A percentile compares a stretch with the other conserved stretches of the same genome.
Conservation (phyloP, 1,284 basidiomycete species). For the Phellopilus nigrolimitatus region DNA sequence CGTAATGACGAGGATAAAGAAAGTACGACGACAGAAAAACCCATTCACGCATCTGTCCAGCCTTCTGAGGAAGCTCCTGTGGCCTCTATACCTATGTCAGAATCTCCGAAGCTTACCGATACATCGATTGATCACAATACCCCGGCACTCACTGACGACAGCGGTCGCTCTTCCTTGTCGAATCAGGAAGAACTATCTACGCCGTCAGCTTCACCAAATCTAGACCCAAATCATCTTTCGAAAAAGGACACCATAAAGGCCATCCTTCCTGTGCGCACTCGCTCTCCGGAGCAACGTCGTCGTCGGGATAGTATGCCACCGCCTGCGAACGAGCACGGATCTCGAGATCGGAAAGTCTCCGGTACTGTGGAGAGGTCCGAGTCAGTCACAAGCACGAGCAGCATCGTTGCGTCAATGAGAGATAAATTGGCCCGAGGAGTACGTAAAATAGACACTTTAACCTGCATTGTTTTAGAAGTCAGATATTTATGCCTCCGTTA, state of each 20-base stretch:
- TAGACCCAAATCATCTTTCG: not conserved
- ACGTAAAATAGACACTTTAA: no score
- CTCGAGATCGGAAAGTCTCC: slow-evolving; percentile 22
- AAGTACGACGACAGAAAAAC: not conserved
- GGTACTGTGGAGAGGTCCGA: slow-evolving; percentile 41
- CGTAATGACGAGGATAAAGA: not conserved
- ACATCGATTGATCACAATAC: slow-evolving; percentile 1
- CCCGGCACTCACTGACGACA: slow-evolving; percentile 6
- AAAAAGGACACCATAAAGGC: not conserved
- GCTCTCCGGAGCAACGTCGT: not conserved
- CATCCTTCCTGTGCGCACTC: not conserved
- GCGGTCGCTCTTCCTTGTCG: not conserved
- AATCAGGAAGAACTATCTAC: slow-evolving; percentile 6
- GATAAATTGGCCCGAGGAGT: slow-evolving; percentile 57
- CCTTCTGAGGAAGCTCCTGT: not conserved
- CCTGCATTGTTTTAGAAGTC: not conserved
- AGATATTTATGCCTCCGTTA: slow-evolving; percentile 8
- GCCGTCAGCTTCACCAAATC: not conserved
- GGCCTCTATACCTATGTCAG: not conserved
- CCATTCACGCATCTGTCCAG: not conserved
- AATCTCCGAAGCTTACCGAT: not conserved
- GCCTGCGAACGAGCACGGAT: not conserved
- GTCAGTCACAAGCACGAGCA: slow-evolving; percentile 48
- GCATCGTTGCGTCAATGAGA: slow-evolving; percentile 64
- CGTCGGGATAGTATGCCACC: not conserved